Evolutionary conservation across 2,329 filamentous ascomycete genomes (phyloP), one percentile per base, ranked within the genome.

Genomic region (Penicillium sp.): DNA sequence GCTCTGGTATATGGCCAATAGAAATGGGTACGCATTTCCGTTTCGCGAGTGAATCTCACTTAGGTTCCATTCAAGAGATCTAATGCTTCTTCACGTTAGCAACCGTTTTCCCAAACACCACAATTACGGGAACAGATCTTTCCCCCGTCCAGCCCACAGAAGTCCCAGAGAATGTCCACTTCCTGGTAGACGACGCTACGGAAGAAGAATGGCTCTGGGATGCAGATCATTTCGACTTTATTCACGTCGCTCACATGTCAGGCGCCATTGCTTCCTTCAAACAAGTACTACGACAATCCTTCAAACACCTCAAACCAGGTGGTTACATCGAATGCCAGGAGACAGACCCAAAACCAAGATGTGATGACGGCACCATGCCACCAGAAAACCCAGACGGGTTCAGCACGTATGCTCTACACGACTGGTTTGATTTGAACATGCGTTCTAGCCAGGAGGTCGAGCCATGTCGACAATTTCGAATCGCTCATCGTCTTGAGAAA

Each of bases 111-210:
- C 86, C 86, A 13, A 68, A 80, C 4, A 76, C 86, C 11, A 73
- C 81, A 58, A 79, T 90, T 29, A 80, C 82, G 48, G 87, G 86
- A 31, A 88, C 84, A 9, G 87, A 90, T 65, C 77, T 90, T 6
- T 89, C 86, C 1, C 86, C 87, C 1, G 86, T 89, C 26, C 87
- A 90, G 66, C 86, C 87, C 2, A 75, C 76, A 5, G 78, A 83
- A 48, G 86, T 91, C 1, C 89, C 90, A 0, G 82, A 84, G 19
- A 93, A 93, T 60, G 87, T 91, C 14, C 84, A 86, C 60, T 93
- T 93, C 63, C 85, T 86, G 58, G 82, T 93, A 46, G 88, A 91
- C 67, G 89, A 92, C 65, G 80, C 80, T 68, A 80, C 82, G 3
- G 84, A 86, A 66, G 76, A 80, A 1, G 82, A 88, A 54, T 86